Percentiles rank a stretch among this genome's conserved stretches.
Evolutionary conservation across 2,329 filamentous ascomycete species (phyloP).

Genomic region (Neocatenulostroma microsporum): DNA sequence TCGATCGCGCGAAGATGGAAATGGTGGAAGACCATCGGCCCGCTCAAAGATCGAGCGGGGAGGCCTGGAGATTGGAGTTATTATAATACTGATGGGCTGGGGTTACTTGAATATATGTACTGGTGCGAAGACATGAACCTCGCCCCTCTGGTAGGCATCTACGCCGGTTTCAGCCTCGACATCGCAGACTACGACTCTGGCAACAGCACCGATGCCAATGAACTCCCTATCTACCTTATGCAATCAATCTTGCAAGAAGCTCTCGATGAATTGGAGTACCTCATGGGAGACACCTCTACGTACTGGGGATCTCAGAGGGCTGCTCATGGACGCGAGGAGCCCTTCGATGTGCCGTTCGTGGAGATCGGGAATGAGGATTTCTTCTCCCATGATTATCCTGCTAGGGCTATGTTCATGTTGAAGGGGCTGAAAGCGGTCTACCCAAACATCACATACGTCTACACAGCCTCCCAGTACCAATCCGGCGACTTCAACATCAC

Average conservation of each 20-base stretch:
- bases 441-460: conserved; percentile 5
- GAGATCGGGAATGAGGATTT: conserved; percentile 8
- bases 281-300: conserved; percentile 3
- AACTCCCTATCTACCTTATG: conserved; percentile 2
- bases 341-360: conserved; percentile 4
- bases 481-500: too few relatives aligned
- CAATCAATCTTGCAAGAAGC: conserved; percentile 6
- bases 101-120: conserved; percentile 5
- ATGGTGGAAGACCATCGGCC: conserved; percentile 5
- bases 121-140: conserved; percentile 8
- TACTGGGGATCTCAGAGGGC: conserved; percentile 2
- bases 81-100: conserved; percentile 7
- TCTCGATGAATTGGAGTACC: conserved; percentile 6
- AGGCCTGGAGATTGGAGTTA: conserved; percentile 7
- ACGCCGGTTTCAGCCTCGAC: conserved; percentile 8
- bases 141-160: conserved; percentile 5
- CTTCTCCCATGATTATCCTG: conserved; percentile 2
- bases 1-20: conserved; percentile 5
- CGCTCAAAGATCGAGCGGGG: conserved; percentile 5
- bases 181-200: conserved; percentile 1
- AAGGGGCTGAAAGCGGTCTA: conserved; percentile 4
- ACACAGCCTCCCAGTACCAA: neutral
- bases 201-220: neutral
- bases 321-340: conserved; percentile 3
- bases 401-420: neutral